Conservation (phyloP, 78 protist genomes). For the Monocercomonoides exilis region DNA sequence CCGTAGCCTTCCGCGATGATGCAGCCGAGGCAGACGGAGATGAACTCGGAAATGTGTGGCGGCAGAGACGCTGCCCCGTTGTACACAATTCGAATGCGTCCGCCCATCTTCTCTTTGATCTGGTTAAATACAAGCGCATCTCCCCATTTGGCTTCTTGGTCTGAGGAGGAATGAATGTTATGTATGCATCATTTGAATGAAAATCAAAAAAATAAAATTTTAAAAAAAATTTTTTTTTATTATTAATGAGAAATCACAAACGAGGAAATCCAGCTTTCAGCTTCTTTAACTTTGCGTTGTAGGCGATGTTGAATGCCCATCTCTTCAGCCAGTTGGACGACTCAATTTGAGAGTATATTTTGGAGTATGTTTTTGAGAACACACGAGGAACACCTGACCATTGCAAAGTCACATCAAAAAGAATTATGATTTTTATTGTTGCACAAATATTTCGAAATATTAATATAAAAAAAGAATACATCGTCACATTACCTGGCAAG, state of each 20-base stretch:
- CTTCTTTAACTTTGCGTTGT: neutral
- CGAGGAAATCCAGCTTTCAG: no score
- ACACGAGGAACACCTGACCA: slow-evolving; percentile 21
- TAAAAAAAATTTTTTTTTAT: neutral
- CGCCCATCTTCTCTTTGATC: slow-evolving; percentile 18
- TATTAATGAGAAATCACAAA: no score
- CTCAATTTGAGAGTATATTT: neutral
- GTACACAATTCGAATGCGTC: slow-evolving; percentile 7
- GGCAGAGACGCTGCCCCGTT: slow-evolving; percentile 14
- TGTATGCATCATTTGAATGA: neutral
- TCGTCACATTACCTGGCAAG: neutral
- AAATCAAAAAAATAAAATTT: no score
- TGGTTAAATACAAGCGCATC: slow-evolving; percentile 23
- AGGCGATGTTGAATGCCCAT: neutral
- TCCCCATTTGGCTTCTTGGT: neutral
- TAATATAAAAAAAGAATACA: neutral
- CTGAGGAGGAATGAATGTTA: neutral
- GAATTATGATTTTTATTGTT: neutral
- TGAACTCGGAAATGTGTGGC: neutral
- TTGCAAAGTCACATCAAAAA: no score
- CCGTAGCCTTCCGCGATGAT: slow-evolving; percentile 20
- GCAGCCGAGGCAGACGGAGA: slow-evolving; percentile 2
- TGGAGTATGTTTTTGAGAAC: slow-evolving; percentile 17
- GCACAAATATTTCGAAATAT: neutral
- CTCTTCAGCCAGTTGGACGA: neutral